These are phyloP conservation scores for Periconia sp. DNA, from an alignment of 2,329 filamentous ascomycete species.

Conservation along the genomic window DNA sequence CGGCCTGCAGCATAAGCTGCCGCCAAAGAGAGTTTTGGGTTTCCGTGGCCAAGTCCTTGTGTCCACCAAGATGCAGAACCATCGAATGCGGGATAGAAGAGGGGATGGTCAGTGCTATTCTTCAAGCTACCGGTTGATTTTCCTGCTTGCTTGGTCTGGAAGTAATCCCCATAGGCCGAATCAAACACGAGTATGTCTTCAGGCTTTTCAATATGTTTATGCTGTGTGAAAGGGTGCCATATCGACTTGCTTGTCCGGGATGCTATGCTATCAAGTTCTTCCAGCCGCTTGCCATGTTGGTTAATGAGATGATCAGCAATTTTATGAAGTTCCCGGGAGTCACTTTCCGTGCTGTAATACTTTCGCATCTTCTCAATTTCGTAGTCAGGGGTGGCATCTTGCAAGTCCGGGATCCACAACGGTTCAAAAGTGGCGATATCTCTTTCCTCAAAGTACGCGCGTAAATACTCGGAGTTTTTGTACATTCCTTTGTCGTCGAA, in stretches of 20 bases:
- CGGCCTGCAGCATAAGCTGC: conserved; percentile 80
- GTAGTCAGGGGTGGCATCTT: conserved; percentile 28
- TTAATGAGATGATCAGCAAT: conserved; percentile 56
- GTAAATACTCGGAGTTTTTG: conserved; percentile 68
- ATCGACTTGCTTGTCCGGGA: conserved; percentile 59
- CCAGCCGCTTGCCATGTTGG: conserved; percentile 60
- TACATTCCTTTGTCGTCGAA: conserved; percentile 67
- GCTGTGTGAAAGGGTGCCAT: conserved; percentile 89
- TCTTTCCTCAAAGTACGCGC: conserved; percentile 64
- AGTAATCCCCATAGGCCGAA: conserved; percentile 77
- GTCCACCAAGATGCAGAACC: conserved; percentile 92
- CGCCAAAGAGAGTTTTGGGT: conserved; percentile 69
- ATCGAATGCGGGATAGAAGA: conserved; percentile 71
- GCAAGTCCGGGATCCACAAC: conserved; percentile 59
- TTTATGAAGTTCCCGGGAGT: conserved; percentile 42
- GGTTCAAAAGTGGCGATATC: conserved; percentile 61
- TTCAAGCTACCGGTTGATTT: conserved; percentile 16
- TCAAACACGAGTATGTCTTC: conserved; percentile 74
- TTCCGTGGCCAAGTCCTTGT: conserved; percentile 80
- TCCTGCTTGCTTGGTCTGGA: conserved; percentile 59
- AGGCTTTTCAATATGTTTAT: conserved; percentile 61
- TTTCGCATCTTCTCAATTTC: conserved; percentile 61
- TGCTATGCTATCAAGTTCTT: conserved; percentile 63
- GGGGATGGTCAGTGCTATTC: conserved; percentile 21
- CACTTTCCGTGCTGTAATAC: conserved; percentile 61